phyloP scores from a whole-genome alignment of 176 grass and related monocot species.

The Dactylis glomerata region DNA sequence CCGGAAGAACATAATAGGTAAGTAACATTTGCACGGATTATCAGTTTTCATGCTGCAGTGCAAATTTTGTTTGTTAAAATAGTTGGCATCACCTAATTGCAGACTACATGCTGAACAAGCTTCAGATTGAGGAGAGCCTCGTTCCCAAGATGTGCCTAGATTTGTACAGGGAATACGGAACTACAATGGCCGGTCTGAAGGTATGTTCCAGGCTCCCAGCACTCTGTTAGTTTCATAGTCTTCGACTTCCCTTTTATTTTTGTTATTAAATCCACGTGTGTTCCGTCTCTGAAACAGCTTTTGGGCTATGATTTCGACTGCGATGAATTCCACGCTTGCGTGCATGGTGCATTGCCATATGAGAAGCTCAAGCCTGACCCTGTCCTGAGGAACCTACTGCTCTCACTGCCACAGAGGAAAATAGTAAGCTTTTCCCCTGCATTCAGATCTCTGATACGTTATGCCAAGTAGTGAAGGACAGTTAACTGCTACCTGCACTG shows the following conservation, averaged over 20 bases:
- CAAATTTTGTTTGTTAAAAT: neutral
- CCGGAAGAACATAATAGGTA: slow-evolving; percentile 87
- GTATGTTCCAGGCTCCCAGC: neutral
- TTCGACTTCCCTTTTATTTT: neutral
- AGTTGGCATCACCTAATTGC: neutral
- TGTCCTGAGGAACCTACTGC: slow-evolving; percentile 64
- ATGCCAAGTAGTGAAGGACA: too few relatives aligned
- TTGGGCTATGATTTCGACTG: slow-evolving; percentile 73
- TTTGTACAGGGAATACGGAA: slow-evolving; percentile 89
- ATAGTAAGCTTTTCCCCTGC: slow-evolving; percentile 38
- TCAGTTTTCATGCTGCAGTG: neutral
- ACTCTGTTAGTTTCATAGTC: neutral
- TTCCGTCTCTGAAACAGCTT: neutral
- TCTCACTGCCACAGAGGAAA: slow-evolving; percentile 86
- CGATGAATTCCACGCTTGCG: slow-evolving; percentile 77
- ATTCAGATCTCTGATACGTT: too few relatives aligned
- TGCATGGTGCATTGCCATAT: slow-evolving; percentile 79
- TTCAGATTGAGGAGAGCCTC: slow-evolving; percentile 62
- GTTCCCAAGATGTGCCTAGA: slow-evolving; percentile 86
- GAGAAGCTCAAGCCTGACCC: slow-evolving; percentile 77
- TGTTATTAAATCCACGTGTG: too few relatives aligned
- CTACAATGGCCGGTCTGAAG: slow-evolving; percentile 95
- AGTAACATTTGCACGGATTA: neutral
- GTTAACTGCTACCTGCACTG: neutral
- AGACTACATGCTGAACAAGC: slow-evolving; percentile 85